Conservation (phyloP, 805 yeast species). For the Vanderwaltozyma tropicalis region DNA sequence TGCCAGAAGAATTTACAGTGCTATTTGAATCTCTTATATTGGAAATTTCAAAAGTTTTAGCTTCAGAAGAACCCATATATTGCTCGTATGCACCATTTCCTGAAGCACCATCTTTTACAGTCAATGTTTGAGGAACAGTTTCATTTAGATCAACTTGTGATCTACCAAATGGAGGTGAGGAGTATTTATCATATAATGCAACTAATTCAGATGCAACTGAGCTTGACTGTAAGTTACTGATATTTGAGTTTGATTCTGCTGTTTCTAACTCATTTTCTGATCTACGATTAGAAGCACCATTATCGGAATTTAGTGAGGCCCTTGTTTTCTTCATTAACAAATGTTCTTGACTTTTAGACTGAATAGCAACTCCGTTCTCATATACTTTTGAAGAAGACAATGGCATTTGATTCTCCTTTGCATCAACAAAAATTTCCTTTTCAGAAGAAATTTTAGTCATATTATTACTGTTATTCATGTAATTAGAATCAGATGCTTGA, state of each 20-base stretch:
- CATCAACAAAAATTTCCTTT: too few species aligned
- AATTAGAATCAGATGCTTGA: background rate
- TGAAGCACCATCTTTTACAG: background rate
- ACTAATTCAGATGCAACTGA: constrained; percentile 6
- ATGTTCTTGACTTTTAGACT: background rate
- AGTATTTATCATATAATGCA: constrained; percentile 11
- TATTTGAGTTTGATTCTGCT: too few species aligned
- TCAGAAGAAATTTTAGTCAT: background rate
- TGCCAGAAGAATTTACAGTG: constrained; percentile 5
- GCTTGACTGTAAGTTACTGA: background rate
- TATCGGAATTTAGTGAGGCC: too few species aligned
- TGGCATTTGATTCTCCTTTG: too few species aligned
- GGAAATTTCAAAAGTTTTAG: constrained; percentile 16
- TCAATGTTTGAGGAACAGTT: background rate
- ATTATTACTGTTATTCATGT: background rate
- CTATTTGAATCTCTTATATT: constrained; percentile 17
- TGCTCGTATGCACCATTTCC: constrained; percentile 15
- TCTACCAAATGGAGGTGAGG: constrained; percentile 6
- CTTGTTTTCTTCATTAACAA: too few species aligned
- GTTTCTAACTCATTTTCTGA: too few species aligned
- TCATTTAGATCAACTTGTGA: constrained; percentile 1
- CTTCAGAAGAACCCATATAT: constrained; percentile 15
- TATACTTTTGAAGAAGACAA: background rate
- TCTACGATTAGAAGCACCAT: too few species aligned
- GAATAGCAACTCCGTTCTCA: background rate